Evolutionary conservation across 768 basidiomycete genomes (phyloP).

Genomic region (Gelatoporia subvermispora): DNA sequence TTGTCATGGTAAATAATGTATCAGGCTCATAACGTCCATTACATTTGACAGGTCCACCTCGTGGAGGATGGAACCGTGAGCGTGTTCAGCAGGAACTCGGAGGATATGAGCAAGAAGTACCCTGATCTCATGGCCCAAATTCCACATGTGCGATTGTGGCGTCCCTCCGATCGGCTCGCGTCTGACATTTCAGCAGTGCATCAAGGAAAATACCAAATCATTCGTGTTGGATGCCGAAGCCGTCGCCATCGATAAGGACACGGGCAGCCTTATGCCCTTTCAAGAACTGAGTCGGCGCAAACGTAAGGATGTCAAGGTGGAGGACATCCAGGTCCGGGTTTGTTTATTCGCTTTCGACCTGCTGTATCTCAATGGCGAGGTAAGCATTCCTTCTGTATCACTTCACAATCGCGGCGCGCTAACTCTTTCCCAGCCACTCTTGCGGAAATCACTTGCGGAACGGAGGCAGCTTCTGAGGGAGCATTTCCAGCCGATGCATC

Average conservation of each 20-base stretch:
- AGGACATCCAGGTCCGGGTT: conserved; percentile 95
- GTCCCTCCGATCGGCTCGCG: not conserved
- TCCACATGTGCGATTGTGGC: conserved; percentile 53
- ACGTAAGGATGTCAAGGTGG: conserved; percentile 95
- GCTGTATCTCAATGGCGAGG: conserved; percentile 95
- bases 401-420: not conserved
- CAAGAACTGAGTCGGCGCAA: conserved; percentile 94
- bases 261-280: conserved; percentile 91
- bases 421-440: conserved; percentile 59
- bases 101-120: conserved; percentile 99
- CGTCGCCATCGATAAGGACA: conserved; percentile 86
- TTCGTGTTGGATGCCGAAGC: conserved; percentile 97
- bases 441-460: conserved; percentile 69
- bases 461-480: conserved; percentile 72
- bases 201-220: conserved; percentile 76
- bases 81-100: conserved; percentile 97
- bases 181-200: conserved; percentile 49
- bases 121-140: conserved; percentile 96
- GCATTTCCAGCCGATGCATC: conserved; percentile 77
- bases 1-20: not conserved
- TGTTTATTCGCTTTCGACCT: conserved; percentile 96
- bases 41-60: conserved; percentile 66
- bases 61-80: conserved; percentile 76
- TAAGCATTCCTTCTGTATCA: conserved; percentile 32
- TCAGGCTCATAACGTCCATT: not conserved